These are phyloP conservation scores for Euphrasia confusa DNA, from an alignment of 257 asterid genomes.

Conservation along the genomic window DNA sequence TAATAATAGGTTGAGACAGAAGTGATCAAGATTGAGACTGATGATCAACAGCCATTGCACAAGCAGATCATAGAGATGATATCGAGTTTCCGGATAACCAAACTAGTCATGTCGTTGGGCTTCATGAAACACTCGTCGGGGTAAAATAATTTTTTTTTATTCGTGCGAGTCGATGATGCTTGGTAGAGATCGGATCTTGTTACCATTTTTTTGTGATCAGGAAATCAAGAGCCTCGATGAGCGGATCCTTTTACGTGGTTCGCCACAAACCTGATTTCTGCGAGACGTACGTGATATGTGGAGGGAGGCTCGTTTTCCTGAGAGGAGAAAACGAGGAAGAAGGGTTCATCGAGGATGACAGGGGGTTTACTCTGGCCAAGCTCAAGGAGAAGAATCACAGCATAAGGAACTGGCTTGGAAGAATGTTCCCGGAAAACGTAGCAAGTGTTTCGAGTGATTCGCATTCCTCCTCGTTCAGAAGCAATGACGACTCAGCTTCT, in stretches of 20 bases:
- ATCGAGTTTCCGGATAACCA: constrained; percentile 36
- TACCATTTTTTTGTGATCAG: constrained; percentile 21
- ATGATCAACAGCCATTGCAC: constrained; percentile 41
- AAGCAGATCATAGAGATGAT: constrained; percentile 44
- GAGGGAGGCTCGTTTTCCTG: constrained; percentile 44
- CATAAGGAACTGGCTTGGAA: constrained; percentile 48
- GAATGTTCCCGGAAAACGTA: constrained; percentile 32
- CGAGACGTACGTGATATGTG: constrained; percentile 43
- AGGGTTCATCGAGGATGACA: constrained; percentile 44
- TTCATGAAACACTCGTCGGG: constrained; percentile 47
- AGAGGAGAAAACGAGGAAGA: constrained; percentile 45
- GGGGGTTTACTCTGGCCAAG: constrained; percentile 41
- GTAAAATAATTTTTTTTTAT: constrained; percentile 19
- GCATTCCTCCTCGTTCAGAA: constrained; percentile 30
- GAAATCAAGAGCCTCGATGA: constrained; percentile 56
- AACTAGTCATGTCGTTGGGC: constrained; percentile 51
- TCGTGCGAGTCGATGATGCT: background rate
- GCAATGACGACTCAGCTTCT: constrained; percentile 26
- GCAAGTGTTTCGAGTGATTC: constrained; percentile 22
- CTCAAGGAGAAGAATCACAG: constrained; percentile 37
- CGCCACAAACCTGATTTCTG: constrained; percentile 56
- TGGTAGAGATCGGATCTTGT: background rate
- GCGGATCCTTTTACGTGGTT: constrained; percentile 44
- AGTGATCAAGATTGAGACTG: constrained; percentile 38
- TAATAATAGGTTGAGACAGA: constrained; percentile 46